A percentile compares a stretch with the other conserved stretches of the same genome.
phyloP scores from a whole-genome alignment of 352 stramenopile species.

The Thalassiosira livingstoniorum region DNA sequence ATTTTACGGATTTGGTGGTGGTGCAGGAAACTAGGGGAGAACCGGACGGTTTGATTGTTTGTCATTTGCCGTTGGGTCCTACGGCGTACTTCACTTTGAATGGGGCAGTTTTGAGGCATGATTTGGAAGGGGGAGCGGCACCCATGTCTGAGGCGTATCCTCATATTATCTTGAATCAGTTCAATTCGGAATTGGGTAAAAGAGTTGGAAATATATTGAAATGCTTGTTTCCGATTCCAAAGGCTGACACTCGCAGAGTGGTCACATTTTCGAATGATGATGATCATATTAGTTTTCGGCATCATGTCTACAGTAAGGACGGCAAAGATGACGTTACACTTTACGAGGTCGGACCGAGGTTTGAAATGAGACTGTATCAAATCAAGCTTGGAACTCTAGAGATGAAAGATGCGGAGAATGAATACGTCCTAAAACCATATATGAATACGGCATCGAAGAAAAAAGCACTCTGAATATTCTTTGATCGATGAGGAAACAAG shows the following conservation, averaged over 20 bases:
- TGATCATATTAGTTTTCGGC: constrained; percentile 99
- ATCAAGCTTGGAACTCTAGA: constrained; percentile 97
- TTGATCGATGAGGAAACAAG: too few species aligned
- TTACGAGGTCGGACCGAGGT: constrained; percentile 96
- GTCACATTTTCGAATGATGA: constrained; percentile 98
- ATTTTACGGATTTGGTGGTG: constrained; percentile 98
- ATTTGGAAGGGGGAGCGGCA: constrained; percentile 95
- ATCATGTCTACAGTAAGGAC: constrained; percentile 98
- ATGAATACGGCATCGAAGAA: constrained; percentile 99
- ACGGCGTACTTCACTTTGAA: constrained; percentile 98
- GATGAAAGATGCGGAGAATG: constrained; percentile 98
- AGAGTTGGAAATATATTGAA: constrained; percentile 98
- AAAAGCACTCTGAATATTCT: constrained; percentile 87
- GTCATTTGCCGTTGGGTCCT: constrained; percentile 97
- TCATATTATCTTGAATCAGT: constrained; percentile 96
- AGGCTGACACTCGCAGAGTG: constrained; percentile 93
- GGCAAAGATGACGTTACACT: constrained; percentile 91
- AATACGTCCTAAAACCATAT: constrained; percentile 99
- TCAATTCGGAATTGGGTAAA: constrained; percentile 93
- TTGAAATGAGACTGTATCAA: constrained; percentile 99
- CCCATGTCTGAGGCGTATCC: constrained; percentile 87
- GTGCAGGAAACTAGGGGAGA: constrained; percentile 99
- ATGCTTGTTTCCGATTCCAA: constrained; percentile 98
- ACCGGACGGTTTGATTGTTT: constrained; percentile 98
- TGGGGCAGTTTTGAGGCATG: constrained; percentile 97